Evolutionary conservation across 768 basidiomycete genomes (phyloP), one percentile per base, ranked within the genome.

Genomic region (Basidioascus undulatus): DNA sequence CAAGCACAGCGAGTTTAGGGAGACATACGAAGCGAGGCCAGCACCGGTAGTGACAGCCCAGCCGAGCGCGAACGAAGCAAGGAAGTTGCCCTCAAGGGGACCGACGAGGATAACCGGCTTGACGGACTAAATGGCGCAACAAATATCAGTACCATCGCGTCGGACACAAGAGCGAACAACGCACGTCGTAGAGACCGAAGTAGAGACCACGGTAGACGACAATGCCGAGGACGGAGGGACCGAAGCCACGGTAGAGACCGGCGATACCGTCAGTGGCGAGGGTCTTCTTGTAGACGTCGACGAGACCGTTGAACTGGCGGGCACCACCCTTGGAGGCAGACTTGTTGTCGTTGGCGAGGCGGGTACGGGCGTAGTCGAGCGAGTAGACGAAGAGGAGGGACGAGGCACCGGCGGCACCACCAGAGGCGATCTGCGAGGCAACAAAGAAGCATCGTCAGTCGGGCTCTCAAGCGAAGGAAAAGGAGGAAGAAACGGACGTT

Each of bases 351-450:
- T 86, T 86, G 58, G 84, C 83, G 51, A 96, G 76, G 71, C 92
- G 89, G 43, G 92, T 98, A 76, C 92, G 84, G 50, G 92, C 89
- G 58, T 87, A 98, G 56, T 96, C 92, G 48, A 96, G 76, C 31
- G 92, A 98, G 74, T 98, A 98, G 62, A 96, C 92, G 64, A 98
- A 98, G 60, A 98, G 79, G 42, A 96, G 67, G 20, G 89, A 96
- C 11, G 86, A 79, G 45, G 92, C 92, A 76, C 92, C 92, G 61
- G 92, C 92, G 52, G 81, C 89, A 74, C 79, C 86, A 82, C 92
- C 92, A 51, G 84, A 86, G 38, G 81, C 81, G 50, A n/a, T n/a
- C n/a, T n/a, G n/a, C 32, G 35, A 7, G 34, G 20, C 23, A 25
- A 18, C n/a, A 15, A 12, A 34, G 2, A 27, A 25, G 38, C 24